Base-by-base conservation (phyloP, 176 grass and related monocot genomes). In the Triticum timopheevii region DNA sequence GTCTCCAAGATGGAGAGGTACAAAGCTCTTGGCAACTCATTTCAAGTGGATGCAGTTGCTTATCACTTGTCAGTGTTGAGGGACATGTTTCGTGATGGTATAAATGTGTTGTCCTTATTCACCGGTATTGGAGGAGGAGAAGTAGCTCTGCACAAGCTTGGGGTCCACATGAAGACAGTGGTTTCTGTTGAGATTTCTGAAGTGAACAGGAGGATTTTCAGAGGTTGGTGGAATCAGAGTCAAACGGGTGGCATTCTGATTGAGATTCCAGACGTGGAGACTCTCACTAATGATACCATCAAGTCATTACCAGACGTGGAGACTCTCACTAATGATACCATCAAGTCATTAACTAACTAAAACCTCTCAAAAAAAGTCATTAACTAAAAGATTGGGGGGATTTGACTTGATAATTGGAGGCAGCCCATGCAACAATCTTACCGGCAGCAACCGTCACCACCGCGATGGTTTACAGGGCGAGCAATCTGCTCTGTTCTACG, bases 61-160 rank as follows among this genome's bases (percentile, higher is more conserved):
- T 99, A 93, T 36, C 92, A 93, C 28, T 75, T 99, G 1, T 99
- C 97, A 0, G 92, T 87, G 13, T 67, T 99, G 1, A 96, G 33
- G 44, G 85, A 85, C 2, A 80, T 92, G 70, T 99, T 88, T 49
- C 93, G 92, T 30, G 73, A 89, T 56, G 96, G 96, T 1, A 84
- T 98, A 50, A 95, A 78, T 5, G 90, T 98, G 0, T 4, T 98
- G 0, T 95, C 96, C 9, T 70, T 98, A 0, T 98, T 96, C 83
- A 89, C 89, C 7, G 94, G 97, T 10, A 98, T 98, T 78, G 97
- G 97, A 9, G 97, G 97, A 54, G 97, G 87, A 22, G 97, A 98
- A 78, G 97, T 98, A 25, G 92, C 97, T 61, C 90, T 98, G 9
- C 90, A 98, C 22, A 86, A 85, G 3, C 76, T 98, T 2, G 97